Conservation (phyloP, 345 rosid species). For the Salix brachista region DNA sequence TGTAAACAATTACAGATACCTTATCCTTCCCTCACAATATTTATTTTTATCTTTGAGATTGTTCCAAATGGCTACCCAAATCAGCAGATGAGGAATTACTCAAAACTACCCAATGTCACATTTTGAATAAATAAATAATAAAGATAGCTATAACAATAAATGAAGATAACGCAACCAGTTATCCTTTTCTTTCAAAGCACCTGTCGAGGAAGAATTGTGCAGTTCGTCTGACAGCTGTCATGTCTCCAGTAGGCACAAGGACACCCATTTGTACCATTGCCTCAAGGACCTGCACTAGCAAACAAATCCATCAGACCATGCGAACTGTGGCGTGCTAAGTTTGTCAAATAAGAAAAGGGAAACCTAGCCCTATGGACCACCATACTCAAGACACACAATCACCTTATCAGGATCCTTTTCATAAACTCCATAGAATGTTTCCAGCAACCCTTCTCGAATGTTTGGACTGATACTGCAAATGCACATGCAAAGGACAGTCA, state of each 20-base stretch:
- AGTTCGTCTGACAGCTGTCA: slow-evolving; percentile 92
- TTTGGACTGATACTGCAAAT: slow-evolving; percentile 80
- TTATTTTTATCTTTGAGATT: background rate
- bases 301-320: background rate
- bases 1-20: background rate
- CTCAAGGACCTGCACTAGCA: slow-evolving; percentile 60
- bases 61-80: background rate
- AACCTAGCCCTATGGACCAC: slow-evolving; percentile 3
- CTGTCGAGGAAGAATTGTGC: slow-evolving; percentile 92
- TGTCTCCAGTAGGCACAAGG: slow-evolving; percentile 97
- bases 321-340: slow-evolving; percentile 3
- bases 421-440: slow-evolving; percentile 82
- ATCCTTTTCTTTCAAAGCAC: slow-evolving; percentile 29
- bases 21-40: background rate
- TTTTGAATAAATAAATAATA: slow-evolving; percentile 2
- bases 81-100: background rate
- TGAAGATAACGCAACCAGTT: background rate
- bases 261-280: slow-evolving; percentile 99
- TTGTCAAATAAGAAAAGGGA: slow-evolving; percentile 1
- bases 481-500: slow-evolving; percentile 14
- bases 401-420: slow-evolving; percentile 97
- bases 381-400: slow-evolving; percentile 20
- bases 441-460: slow-evolving; percentile 90
- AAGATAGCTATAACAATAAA: background rate
- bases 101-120: background rate